Percentiles rank a stretch among this genome's conserved stretches.
phyloP scores from a whole-genome alignment of 441 rosid genomes.

The Pelargonium exstipulatum region DNA sequence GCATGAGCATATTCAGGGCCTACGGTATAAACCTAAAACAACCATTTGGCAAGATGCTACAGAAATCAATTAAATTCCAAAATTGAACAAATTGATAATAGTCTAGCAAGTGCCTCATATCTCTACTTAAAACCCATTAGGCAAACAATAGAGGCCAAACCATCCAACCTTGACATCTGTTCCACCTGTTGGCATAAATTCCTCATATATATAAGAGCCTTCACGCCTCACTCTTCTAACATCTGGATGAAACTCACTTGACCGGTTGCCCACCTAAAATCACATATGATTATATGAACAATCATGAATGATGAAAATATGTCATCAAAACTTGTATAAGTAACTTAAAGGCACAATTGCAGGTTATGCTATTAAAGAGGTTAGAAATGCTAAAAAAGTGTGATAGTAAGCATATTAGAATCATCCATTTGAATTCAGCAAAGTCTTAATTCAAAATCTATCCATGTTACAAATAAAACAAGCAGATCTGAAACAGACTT shows the following conservation, averaged over 20 bases:
- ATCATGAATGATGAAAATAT: not conserved
- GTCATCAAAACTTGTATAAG: not conserved
- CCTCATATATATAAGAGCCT: slow-evolving; percentile 98
- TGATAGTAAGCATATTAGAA: not conserved
- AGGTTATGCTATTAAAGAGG: not conserved
- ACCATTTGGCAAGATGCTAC: slow-evolving; percentile 29
- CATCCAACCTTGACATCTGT: slow-evolving; percentile 92
- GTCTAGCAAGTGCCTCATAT: slow-evolving; percentile 4
- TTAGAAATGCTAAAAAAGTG: not conserved
- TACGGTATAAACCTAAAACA: slow-evolving; percentile 83
- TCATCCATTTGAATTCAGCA: not conserved
- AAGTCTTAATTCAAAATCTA: not conserved
- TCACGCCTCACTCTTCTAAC: slow-evolving; percentile 97
- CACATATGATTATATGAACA: slow-evolving; percentile 9
- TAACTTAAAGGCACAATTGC: not conserved
- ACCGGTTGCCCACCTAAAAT: slow-evolving; percentile 83
- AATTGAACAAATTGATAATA: not conserved
- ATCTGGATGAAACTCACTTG: slow-evolving; percentile 98
- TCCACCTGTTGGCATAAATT: slow-evolving; percentile 99
- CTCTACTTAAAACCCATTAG: not conserved
- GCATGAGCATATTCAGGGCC: slow-evolving; percentile 99
- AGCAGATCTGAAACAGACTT: slow-evolving; percentile 4
- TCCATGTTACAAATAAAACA: not conserved
- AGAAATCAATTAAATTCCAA: slow-evolving; percentile 16
- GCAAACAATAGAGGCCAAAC: slow-evolving; percentile 7